phyloP scores from a whole-genome alignment of 2,329 filamentous ascomycete genomes.

The Ophiostoma sp. region DNA sequence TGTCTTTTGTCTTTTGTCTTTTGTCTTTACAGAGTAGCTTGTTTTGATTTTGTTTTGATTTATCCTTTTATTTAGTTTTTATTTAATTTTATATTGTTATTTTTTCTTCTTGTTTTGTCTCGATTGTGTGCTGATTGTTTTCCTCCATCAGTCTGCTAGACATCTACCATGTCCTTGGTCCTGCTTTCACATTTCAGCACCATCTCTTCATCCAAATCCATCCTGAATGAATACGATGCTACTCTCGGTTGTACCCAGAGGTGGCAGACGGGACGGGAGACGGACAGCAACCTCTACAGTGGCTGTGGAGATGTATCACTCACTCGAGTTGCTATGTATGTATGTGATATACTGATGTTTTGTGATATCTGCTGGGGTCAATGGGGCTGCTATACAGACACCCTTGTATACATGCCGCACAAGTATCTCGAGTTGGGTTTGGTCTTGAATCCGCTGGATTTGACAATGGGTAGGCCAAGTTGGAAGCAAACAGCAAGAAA shows the following conservation, averaged over 20 bases:
- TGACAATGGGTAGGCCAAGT: background rate
- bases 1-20: background rate
- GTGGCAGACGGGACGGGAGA: conserved; percentile 8
- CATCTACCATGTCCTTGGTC: background rate
- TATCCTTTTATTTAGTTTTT: background rate
- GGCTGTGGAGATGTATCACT: background rate
- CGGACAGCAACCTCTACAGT: background rate
- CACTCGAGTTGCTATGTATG: background rate
- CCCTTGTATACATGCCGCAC: background rate
- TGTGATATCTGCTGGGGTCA: background rate
- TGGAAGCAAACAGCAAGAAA: background rate
- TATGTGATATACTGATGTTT: background rate
- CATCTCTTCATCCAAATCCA: background rate
- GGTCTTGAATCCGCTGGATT: too few relatives aligned
- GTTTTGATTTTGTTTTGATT: background rate
- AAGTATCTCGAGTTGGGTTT: background rate
- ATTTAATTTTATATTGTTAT: background rate
- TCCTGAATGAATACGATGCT: background rate
- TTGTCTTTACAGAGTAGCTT: background rate
- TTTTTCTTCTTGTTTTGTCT: background rate
- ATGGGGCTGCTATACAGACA: background rate
- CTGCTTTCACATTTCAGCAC: background rate
- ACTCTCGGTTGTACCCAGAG: background rate
- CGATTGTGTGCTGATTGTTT: background rate
- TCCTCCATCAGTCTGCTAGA: too few relatives aligned